Conservation (phyloP, 768 basidiomycete genomes). For the Clavulina sp. region DNA sequence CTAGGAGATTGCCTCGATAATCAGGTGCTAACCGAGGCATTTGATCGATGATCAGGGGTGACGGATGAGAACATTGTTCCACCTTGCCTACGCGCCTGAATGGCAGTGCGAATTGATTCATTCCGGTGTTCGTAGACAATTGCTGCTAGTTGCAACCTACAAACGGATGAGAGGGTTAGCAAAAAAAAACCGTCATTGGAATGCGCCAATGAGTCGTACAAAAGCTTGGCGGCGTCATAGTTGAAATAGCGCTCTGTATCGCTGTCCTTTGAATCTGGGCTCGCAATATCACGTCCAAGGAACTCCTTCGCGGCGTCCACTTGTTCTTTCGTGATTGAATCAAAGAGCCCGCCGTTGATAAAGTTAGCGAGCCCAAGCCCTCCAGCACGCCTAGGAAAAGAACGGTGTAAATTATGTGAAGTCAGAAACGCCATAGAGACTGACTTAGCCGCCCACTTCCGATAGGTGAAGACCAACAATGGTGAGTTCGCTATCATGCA, state of each 20-base stretch:
- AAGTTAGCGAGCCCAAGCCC: too few relatives aligned
- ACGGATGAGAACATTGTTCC: too few relatives aligned
- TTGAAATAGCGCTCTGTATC: slow-evolving; percentile 5
- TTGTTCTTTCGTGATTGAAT: slow-evolving; percentile 1
- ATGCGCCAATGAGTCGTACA: slow-evolving; percentile 7
- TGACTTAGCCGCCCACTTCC: too few relatives aligned
- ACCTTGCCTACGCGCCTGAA: too few relatives aligned
- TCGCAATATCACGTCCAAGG: neutral
- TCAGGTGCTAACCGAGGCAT: too few relatives aligned
- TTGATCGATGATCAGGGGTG: too few relatives aligned
- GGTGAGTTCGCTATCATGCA: too few relatives aligned
- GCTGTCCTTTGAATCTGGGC: neutral
- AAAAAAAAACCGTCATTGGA: neutral
- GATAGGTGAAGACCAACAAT: too few relatives aligned
- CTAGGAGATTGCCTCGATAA: too few relatives aligned
- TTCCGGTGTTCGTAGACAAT: slow-evolving; percentile 8
- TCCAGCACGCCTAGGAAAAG: too few relatives aligned
- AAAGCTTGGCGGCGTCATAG: slow-evolving; percentile 7
- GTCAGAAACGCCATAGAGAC: too few relatives aligned
- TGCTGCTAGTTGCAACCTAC: slow-evolving; percentile 8
- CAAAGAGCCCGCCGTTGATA: slow-evolving; percentile 6
- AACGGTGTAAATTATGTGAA: too few relatives aligned
- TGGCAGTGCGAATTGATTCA: neutral
- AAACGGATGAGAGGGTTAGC: neutral
- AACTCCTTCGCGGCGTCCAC: slow-evolving; percentile 1